These are phyloP conservation scores for Entonaema liquescens DNA, from an alignment of 495 filamentous ascomycete species.

Conservation along the genomic window DNA sequence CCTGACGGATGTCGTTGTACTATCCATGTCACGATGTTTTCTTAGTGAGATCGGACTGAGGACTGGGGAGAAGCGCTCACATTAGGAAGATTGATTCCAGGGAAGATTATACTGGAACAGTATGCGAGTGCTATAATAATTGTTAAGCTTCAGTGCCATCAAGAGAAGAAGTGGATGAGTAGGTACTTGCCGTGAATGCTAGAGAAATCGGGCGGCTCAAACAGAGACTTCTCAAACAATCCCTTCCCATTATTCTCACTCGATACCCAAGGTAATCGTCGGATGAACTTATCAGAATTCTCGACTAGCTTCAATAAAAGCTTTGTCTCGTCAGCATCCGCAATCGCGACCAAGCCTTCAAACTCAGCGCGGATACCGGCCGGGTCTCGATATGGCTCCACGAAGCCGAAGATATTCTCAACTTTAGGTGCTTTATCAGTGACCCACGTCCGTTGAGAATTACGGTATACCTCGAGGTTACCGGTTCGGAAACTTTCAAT, in stretches of 20 bases:
- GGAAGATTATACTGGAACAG: constrained; percentile 52
- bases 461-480: not conserved
- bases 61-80: constrained; percentile 21
- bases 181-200: not conserved
- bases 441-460: constrained; percentile 46
- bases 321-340: constrained; percentile 50
- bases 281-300: not conserved
- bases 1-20: constrained; percentile 60
- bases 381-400: constrained; percentile 61
- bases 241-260: not conserved
- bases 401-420: constrained; percentile 58
- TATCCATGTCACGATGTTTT: constrained; percentile 6
- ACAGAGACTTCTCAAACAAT: not conserved
- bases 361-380: constrained; percentile 56
- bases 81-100: constrained; percentile 53
- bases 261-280: not conserved
- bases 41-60: not conserved
- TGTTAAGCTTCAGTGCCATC: not conserved
- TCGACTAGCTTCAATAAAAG: constrained; percentile 43
- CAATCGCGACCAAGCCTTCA: constrained; percentile 57
- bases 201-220: not conserved
- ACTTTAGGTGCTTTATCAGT: constrained; percentile 51
- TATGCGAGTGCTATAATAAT: not conserved
- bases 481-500: not conserved
- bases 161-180: not conserved